Conservation (phyloP, 352 stramenopile genomes). For the Phytopythium delawarense region DNA sequence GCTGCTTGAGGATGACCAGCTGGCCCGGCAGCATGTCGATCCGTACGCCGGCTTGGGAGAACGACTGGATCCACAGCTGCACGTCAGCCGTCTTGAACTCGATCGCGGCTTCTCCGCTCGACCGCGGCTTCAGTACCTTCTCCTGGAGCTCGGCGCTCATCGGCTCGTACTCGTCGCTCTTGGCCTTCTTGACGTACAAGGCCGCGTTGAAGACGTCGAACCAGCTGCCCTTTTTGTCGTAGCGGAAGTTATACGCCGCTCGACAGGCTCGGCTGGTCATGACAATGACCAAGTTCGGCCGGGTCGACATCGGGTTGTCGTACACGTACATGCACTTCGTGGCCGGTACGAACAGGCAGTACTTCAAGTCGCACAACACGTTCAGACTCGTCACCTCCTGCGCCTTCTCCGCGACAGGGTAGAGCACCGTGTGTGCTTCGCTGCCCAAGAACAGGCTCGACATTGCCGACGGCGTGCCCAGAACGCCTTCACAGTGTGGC, state of each 20-base stretch:
- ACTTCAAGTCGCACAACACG: conserved; percentile 68
- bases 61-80: conserved; percentile 51
- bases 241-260: conserved; percentile 37
- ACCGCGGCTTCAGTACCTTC: conserved; percentile 32
- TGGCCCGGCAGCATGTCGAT: conserved; percentile 51
- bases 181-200: conserved; percentile 26
- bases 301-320: conserved; percentile 31
- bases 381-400: conserved; percentile 33
- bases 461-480: conserved; percentile 44
- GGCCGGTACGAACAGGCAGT: conserved; percentile 51
- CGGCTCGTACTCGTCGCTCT: conserved; percentile 24
- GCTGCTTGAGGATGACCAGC: conserved; percentile 46
- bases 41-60: conserved; percentile 39
- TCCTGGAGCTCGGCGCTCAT: conserved; percentile 24
- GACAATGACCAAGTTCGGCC: conserved; percentile 44
- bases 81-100: conserved; percentile 53
- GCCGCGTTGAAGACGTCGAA: conserved; percentile 54
- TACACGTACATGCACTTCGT: conserved; percentile 63
- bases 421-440: conserved; percentile 27
- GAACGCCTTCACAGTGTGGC: conserved; percentile 44
- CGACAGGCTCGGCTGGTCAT: conserved; percentile 43
- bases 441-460: conserved; percentile 46
- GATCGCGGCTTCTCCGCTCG: conserved; percentile 30
- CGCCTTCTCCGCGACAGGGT: conserved; percentile 34
- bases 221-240: conserved; percentile 39